Evolutionary conservation across 805 yeast genomes (phyloP).

Genomic region (Candida adriatica): DNA sequence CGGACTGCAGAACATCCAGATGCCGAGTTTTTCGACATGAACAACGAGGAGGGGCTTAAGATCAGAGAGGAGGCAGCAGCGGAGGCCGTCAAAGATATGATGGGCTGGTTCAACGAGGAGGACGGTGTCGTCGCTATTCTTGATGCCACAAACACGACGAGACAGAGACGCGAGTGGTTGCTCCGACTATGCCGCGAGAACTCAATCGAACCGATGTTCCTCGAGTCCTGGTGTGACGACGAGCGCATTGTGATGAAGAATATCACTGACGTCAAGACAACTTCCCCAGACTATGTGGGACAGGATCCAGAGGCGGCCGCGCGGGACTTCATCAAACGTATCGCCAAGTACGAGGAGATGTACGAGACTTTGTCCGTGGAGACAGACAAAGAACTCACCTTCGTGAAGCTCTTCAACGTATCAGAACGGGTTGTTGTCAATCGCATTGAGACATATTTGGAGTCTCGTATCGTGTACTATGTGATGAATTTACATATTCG

Average conservation of each 20-base stretch:
- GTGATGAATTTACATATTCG: constrained; percentile 93
- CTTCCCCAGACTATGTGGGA: constrained; percentile 29
- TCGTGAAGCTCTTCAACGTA: constrained; percentile 81
- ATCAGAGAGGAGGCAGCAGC: constrained; percentile 65
- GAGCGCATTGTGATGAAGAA: constrained; percentile 70
- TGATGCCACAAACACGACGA: constrained; percentile 89
- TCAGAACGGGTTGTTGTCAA: constrained; percentile 86
- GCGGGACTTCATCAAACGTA: constrained; percentile 65
- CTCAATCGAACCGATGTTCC: constrained; percentile 80
- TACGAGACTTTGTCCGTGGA: constrained; percentile 70
- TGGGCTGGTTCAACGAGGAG: constrained; percentile 77
- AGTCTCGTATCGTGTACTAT: constrained; percentile 88
- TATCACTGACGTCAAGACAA: constrained; percentile 77
- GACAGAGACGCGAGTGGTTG: constrained; percentile 59
- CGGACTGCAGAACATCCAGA: constrained; percentile 51
- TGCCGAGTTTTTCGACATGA: constrained; percentile 74
- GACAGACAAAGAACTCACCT: constrained; percentile 61
- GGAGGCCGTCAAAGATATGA: constrained; percentile 69
- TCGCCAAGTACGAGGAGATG: constrained; percentile 60
- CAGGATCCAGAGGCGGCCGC: constrained; percentile 66
- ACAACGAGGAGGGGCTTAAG: constrained; percentile 56
- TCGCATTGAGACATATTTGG: constrained; percentile 79
- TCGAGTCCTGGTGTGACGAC: constrained; percentile 90
- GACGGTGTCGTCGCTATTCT: constrained; percentile 86
- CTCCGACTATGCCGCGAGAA: constrained; percentile 54